Evolutionary conservation across 2,329 filamentous ascomycete species (phyloP).

Genomic region (Ceratocystis cubensis): DNA sequence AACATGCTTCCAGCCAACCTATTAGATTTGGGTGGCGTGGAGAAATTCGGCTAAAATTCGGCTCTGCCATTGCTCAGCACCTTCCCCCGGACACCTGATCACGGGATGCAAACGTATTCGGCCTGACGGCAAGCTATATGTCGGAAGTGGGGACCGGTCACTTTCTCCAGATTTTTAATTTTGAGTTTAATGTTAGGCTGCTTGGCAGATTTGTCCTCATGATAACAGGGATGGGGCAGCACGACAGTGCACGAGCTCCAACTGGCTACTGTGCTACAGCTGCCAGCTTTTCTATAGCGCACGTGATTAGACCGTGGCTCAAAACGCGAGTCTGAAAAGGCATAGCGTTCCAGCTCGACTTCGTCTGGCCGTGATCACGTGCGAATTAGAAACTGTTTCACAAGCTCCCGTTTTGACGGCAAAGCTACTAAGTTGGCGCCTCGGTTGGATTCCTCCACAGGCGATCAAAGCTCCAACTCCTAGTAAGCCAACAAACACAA

Average conservation of each 20-base stretch:
- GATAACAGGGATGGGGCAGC: too few species aligned
- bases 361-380: neutral
- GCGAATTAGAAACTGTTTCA: neutral
- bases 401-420: neutral
- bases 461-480: constrained; percentile 2
- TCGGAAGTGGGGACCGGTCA: neutral
- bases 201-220: neutral
- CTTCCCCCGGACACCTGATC: neutral
- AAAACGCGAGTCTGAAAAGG: neutral
- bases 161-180: constrained; percentile 1
- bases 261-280: too few species aligned
- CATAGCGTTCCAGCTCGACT: neutral
- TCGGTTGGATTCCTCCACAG: neutral
- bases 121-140: neutral
- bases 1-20: neutral
- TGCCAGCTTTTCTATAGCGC: too few species aligned
- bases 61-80: neutral
- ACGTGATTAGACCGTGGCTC: too few species aligned
- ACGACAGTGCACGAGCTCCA: neutral
- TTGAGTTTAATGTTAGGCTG: neutral
- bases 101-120: neutral
- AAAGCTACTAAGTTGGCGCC: neutral
- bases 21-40: neutral
- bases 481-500: too few species aligned
- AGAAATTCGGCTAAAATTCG: neutral